Percentiles rank a stretch among this genome's conserved stretches.
These are phyloP conservation scores for Leccinum ochraceum DNA, from an alignment of 768 basidiomycete genomes.

Conservation along the genomic window DNA sequence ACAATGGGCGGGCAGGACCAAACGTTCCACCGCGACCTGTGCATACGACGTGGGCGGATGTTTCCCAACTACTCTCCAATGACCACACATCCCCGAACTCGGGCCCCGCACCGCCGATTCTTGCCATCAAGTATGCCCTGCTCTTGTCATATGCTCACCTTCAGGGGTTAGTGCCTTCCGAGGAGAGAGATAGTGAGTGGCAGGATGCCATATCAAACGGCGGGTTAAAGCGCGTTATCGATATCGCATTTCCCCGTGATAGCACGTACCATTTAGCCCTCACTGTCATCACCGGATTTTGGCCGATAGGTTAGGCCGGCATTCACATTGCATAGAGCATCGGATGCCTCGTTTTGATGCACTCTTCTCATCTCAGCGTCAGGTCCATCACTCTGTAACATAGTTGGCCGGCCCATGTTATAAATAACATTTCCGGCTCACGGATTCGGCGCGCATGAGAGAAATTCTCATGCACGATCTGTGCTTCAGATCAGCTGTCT, in stretches of 20 bases:
- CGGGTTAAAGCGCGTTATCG: conserved; percentile 27
- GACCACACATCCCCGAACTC: conserved; percentile 9
- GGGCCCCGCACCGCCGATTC: conserved; percentile 10
- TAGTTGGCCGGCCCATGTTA: not conserved
- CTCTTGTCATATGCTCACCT: conserved; percentile 41
- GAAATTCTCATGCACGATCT: not conserved
- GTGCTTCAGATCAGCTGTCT: conserved; percentile 17
- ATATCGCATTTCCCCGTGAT: conserved; percentile 26
- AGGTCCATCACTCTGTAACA: not conserved
- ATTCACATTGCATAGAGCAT: not conserved
- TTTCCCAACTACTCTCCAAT: conserved; percentile 28
- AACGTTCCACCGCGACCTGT: conserved; percentile 27
- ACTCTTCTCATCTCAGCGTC: not conserved
- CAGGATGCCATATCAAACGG: conserved; percentile 26
- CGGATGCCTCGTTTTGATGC: not conserved
- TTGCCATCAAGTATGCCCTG: conserved; percentile 40
- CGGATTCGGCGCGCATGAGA: not conserved
- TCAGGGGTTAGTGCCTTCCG: conserved; percentile 27
- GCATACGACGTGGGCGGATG: conserved; percentile 27
- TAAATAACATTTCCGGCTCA: not conserved
- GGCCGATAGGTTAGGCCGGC: conserved; percentile 8
- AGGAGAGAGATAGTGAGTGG: conserved; percentile 39
- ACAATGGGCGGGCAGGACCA: conserved; percentile 21
- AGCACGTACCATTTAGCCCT: conserved; percentile 32
- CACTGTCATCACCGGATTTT: conserved; percentile 17